Conservation (phyloP, 371 early-diverging fungal species). For the Actinomortierella wolfii region DNA sequence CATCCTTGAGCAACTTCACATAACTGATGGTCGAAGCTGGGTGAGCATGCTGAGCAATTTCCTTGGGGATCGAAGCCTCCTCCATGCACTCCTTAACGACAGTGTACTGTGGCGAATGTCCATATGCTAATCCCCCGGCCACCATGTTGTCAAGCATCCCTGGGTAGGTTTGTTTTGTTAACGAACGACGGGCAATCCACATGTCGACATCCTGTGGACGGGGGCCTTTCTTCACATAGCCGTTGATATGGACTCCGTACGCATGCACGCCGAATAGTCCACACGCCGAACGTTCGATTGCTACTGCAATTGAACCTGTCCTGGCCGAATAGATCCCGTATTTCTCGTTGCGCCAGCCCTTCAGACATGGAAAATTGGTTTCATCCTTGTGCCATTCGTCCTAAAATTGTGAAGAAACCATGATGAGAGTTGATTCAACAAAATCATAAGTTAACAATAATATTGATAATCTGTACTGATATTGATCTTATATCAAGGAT, state of each 20-base stretch:
- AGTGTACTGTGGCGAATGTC: constrained; percentile 62
- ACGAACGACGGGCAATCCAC: constrained; percentile 86
- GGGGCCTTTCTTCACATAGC: constrained; percentile 55
- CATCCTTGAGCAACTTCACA: constrained; percentile 57
- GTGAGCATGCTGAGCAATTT: constrained; percentile 58
- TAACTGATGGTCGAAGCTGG: constrained; percentile 75
- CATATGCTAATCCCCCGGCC: constrained; percentile 86
- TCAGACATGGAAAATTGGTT: constrained; percentile 16
- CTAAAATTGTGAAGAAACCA: no score
- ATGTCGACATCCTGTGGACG: constrained; percentile 53
- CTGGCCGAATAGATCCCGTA: constrained; percentile 72
- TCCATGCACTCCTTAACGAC: constrained; percentile 90
- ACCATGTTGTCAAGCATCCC: constrained; percentile 86
- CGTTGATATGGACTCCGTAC: constrained; percentile 86
- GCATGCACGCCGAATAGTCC: constrained; percentile 80
- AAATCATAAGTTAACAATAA: no score
- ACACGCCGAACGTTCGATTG: constrained; percentile 83
- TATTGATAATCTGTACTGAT: no score
- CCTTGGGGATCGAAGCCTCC: constrained; percentile 78
- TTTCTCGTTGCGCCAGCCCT: constrained; percentile 79
- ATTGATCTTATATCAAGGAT: no score
- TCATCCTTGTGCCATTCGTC: constrained; percentile 2
- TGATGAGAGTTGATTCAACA: no score
- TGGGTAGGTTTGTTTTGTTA: constrained; percentile 87
- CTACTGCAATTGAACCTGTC: constrained; percentile 57